Evolutionary conservation across 148 eudicot species (phyloP).

Genomic region (Chenopodium berlandieri): DNA sequence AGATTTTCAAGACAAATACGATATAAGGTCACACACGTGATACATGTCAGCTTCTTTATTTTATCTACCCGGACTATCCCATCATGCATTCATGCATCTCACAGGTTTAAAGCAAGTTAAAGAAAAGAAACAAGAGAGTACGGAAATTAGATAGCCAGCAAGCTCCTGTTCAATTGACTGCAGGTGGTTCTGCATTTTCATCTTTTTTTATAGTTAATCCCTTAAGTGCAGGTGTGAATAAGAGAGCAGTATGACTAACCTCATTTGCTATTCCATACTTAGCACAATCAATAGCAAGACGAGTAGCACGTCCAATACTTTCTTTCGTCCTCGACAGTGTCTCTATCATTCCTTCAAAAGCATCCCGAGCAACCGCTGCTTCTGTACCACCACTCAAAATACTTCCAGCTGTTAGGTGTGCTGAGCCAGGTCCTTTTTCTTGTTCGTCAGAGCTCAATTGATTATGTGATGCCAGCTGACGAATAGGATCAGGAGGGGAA

Average conservation of each 20-base stretch:
- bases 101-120: too few species aligned
- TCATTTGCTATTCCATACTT: constrained; percentile 93
- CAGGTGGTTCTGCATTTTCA: too few species aligned
- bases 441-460: constrained; percentile 48
- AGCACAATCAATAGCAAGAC: constrained; percentile 98
- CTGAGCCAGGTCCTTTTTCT: constrained; percentile 60
- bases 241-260: constrained; percentile 40
- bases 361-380: constrained; percentile 99
- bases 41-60: too few species aligned
- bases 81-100: too few species aligned
- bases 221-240: not conserved
- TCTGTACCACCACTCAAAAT: constrained; percentile 90
- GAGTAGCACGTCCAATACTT: constrained; percentile 98
- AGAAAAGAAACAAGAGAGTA: not conserved
- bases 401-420: constrained; percentile 48
- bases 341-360: constrained; percentile 99
- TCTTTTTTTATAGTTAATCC: not conserved
- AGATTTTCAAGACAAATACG: too few species aligned
- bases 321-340: constrained; percentile 96
- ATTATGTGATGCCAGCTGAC: constrained; percentile 30
- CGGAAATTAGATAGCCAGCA: not conserved
- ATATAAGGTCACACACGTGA: too few species aligned
- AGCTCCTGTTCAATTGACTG: not conserved
- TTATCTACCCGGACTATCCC: too few species aligned
- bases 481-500: constrained; percentile 49